Percentiles rank a stretch among this genome's conserved stretches.
Evolutionary conservation across 176 grass and related monocot genomes (phyloP).

Genomic region (Cocos nucifera): DNA sequence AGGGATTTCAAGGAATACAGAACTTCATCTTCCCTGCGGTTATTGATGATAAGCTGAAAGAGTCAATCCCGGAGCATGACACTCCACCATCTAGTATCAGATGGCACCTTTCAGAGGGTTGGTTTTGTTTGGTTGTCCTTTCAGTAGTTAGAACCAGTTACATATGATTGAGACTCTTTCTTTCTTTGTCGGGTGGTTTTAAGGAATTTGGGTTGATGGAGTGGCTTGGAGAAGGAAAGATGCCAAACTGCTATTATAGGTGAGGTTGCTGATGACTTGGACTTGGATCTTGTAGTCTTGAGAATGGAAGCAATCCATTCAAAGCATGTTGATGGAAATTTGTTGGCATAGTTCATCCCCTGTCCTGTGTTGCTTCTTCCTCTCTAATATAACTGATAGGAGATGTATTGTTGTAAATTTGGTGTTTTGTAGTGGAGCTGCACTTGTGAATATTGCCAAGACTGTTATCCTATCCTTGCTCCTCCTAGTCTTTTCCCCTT

Average conservation of each 20-base stretch:
- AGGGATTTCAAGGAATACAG: slow-evolving; percentile 2
- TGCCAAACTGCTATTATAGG: slow-evolving; percentile 69
- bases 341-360: slow-evolving; percentile 86
- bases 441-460: too few species aligned
- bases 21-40: slow-evolving; percentile 36
- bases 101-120: slow-evolving; percentile 99
- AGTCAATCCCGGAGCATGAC: slow-evolving; percentile 82
- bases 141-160: too few species aligned
- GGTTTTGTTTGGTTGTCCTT: background rate
- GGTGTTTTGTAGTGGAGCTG: too few species aligned
- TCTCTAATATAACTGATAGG: slow-evolving; percentile 29
- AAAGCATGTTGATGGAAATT: slow-evolving; percentile 88
- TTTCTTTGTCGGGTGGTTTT: slow-evolving; percentile 62
- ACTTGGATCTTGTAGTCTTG: slow-evolving; percentile 85
- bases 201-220: slow-evolving; percentile 94
- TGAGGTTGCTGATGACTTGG: slow-evolving; percentile 84
- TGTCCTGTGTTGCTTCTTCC: slow-evolving; percentile 87
- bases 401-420: too few species aligned
- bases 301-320: slow-evolving; percentile 99
- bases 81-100: slow-evolving; percentile 82
- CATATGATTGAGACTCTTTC: background rate
- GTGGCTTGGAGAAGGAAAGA: slow-evolving; percentile 77
- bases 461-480: too few species aligned
- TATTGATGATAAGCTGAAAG: slow-evolving; percentile 91
- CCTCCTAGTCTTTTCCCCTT: too few species aligned